These are phyloP conservation scores for Cladophialophora immunda DNA, from an alignment of 2,329 filamentous ascomycete genomes.

Conservation along the genomic window DNA sequence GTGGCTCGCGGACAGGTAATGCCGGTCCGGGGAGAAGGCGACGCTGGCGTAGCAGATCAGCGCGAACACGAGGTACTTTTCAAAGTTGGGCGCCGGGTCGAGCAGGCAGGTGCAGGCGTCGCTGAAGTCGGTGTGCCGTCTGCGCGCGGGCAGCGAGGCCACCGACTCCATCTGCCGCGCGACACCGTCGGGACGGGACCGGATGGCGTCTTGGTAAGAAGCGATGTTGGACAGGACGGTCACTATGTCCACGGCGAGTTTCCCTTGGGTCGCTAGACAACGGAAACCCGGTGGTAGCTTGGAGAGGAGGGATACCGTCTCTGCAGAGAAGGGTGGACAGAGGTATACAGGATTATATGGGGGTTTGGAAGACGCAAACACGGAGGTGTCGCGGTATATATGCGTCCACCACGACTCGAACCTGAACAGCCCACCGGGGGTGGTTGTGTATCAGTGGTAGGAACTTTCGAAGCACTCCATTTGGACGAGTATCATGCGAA, in stretches of 20 bases:
- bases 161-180: not conserved
- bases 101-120: constrained; percentile 15
- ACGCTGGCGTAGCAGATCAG: constrained; percentile 5
- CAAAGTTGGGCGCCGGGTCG: constrained; percentile 3
- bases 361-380: constrained; percentile 7
- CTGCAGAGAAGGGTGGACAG: not conserved
- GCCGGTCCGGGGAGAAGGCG: constrained; percentile 2
- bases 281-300: constrained; percentile 7
- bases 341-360: constrained; percentile 1
- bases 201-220: constrained; percentile 1
- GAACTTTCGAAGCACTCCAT: not conserved
- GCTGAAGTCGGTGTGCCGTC: constrained; percentile 14
- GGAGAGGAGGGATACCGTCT: not conserved
- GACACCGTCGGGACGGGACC: not conserved
- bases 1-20: constrained; percentile 4
- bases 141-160: not conserved
- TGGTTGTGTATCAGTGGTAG: not conserved
- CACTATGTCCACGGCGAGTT: constrained; percentile 7
- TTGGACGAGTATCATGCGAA: not conserved
- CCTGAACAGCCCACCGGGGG: not conserved
- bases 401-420: constrained; percentile 21
- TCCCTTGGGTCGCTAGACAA: not conserved
- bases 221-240: constrained; percentile 9
- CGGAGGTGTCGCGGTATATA: constrained; percentile 12
- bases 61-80: constrained; percentile 12